A percentile compares a stretch with the other conserved stretches of the same genome.
Conservation (phyloP, 2,329 filamentous ascomycete species). For the Scedosporium aurantiacum region DNA sequence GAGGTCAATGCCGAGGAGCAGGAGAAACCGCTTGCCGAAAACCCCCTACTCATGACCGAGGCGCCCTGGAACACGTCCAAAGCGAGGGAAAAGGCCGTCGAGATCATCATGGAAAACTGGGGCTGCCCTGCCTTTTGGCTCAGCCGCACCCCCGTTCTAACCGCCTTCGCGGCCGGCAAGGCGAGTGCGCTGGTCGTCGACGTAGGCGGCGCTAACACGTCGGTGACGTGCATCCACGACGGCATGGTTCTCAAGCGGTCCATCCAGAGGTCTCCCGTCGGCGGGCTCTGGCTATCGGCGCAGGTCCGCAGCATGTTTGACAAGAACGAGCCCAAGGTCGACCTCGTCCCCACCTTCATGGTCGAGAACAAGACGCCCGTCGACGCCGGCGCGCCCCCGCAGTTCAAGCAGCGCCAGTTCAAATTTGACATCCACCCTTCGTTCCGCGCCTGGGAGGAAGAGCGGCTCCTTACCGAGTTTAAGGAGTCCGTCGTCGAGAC, state of each 20-base stretch:
- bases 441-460: conserved; percentile 78
- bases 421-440: conserved; percentile 49
- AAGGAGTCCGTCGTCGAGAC: conserved; percentile 95
- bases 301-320: conserved; percentile 78
- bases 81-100: conserved; percentile 84
- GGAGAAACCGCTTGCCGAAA: conserved; percentile 78
- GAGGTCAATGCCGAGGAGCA: conserved; percentile 25
- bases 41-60: conserved; percentile 86
- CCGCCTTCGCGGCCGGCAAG: conserved; percentile 87
- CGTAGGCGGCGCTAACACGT: conserved; percentile 78
- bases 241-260: conserved; percentile 89
- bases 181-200: conserved; percentile 88
- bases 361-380: conserved; percentile 80
- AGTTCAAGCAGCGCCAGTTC: conserved; percentile 65
- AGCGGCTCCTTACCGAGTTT: conserved; percentile 87
- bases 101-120: conserved; percentile 96
- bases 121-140: conserved; percentile 91
- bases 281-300: conserved; percentile 79
- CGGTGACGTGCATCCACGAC: conserved; percentile 84
- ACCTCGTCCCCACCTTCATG: conserved; percentile 75
- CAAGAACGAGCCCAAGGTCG: conserved; percentile 55
- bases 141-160: conserved; percentile 76
- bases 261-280: conserved; percentile 73
- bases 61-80: conserved; percentile 85
- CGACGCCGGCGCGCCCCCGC: conserved; percentile 70